Percentiles rank a stretch among this genome's conserved stretches.
These are phyloP conservation scores for Mycena maculata DNA, from an alignment of 768 basidiomycete genomes.

Conservation along the genomic window DNA sequence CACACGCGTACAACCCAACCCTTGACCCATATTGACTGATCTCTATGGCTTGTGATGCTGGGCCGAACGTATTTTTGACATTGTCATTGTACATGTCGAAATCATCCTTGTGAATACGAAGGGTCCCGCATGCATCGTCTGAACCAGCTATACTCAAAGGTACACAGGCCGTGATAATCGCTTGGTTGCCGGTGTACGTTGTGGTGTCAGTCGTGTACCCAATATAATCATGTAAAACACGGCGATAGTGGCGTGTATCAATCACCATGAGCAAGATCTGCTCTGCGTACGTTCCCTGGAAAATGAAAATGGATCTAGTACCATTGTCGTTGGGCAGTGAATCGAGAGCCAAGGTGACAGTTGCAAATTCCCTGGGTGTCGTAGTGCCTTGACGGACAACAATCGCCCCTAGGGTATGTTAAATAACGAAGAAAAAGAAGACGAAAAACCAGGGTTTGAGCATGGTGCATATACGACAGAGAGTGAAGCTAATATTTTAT, in stretches of 20 bases:
- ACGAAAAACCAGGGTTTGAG: no score
- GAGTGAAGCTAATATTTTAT: no score
- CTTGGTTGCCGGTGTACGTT: slow-evolving; percentile 53
- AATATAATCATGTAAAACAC: background rate
- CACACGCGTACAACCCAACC: slow-evolving; percentile 58
- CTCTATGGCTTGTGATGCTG: slow-evolving; percentile 60
- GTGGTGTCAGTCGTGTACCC: slow-evolving; percentile 57
- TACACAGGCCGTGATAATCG: slow-evolving; percentile 51
- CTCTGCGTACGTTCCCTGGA: slow-evolving; percentile 58
- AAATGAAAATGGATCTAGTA: slow-evolving; percentile 57
- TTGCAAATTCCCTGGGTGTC: slow-evolving; percentile 53
- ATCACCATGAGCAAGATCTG: slow-evolving; percentile 57
- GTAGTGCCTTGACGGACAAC: slow-evolving; percentile 55
- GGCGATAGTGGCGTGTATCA: background rate
- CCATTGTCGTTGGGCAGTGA: slow-evolving; percentile 55
- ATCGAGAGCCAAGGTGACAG: slow-evolving; percentile 53
- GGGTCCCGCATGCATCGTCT: slow-evolving; percentile 60
- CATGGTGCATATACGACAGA: no score
- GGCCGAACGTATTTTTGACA: slow-evolving; percentile 59
- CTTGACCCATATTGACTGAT: slow-evolving; percentile 61
- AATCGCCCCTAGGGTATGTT: slow-evolving; percentile 47
- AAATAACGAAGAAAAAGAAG: slow-evolving; percentile 1
- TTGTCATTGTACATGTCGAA: slow-evolving; percentile 64
- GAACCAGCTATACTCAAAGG: slow-evolving; percentile 52
- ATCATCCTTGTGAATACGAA: slow-evolving; percentile 60